A percentile compares a stretch with the other conserved stretches of the same genome.
phyloP scores from a whole-genome alignment of 352 stramenopile species.

The Phytophthora gonapodyides region DNA sequence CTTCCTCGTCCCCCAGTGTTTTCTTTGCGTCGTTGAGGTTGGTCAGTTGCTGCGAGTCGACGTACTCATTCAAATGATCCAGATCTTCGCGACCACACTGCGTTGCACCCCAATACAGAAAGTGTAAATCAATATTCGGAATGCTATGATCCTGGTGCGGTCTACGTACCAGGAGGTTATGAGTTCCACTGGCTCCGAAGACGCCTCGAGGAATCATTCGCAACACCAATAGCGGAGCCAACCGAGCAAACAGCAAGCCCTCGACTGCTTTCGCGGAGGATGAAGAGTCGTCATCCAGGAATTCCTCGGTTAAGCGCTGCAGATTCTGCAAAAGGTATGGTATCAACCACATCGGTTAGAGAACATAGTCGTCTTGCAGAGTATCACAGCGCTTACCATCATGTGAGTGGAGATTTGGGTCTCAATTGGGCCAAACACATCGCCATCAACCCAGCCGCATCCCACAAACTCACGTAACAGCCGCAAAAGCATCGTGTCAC shows the following conservation, averaged over 20 bases:
- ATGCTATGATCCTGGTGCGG: neutral
- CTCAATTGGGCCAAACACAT: constrained; percentile 29
- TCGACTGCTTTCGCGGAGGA: constrained; percentile 41
- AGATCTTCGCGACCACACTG: constrained; percentile 43
- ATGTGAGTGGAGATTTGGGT: constrained; percentile 37
- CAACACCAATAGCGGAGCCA: constrained; percentile 67
- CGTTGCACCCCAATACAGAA: constrained; percentile 14
- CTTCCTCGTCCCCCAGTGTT: neutral
- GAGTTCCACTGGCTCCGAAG: constrained; percentile 16
- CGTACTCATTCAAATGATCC: constrained; percentile 35
- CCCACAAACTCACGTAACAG: constrained; percentile 51
- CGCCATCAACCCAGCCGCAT: constrained; percentile 34
- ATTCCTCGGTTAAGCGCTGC: constrained; percentile 46
- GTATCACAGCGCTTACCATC: constrained; percentile 33
- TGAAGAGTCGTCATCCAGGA: constrained; percentile 51
- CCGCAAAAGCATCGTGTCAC: constrained; percentile 44
- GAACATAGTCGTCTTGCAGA: neutral
- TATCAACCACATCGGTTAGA: constrained; percentile 11
- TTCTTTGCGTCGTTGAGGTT: neutral
- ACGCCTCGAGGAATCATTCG: constrained; percentile 50
- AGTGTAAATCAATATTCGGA: too few species aligned
- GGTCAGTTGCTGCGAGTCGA: constrained; percentile 17
- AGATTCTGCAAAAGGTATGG: constrained; percentile 31
- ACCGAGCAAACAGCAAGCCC: constrained; percentile 58
- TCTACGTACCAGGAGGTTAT: constrained; percentile 32